phyloP scores from a whole-genome alignment of 2,329 filamentous ascomycete species.

The Colletotrichum chlorophyti region DNA sequence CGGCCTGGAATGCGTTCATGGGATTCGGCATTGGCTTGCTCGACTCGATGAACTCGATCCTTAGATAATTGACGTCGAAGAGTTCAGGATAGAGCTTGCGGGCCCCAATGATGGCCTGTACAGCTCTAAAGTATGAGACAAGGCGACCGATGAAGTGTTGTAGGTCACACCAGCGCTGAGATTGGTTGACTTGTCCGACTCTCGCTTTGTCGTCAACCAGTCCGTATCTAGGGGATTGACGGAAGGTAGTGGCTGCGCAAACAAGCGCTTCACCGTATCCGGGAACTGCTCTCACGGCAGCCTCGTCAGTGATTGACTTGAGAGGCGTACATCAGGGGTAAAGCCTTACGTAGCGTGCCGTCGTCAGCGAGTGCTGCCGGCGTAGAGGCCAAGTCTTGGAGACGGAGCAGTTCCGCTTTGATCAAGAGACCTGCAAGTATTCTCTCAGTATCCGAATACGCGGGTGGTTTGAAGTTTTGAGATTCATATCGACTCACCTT shows the following conservation, averaged over 20 bases:
- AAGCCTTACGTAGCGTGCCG: background rate
- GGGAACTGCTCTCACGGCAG: too few species aligned
- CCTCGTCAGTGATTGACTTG: too few species aligned
- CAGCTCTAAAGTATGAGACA: slow-evolving; percentile 31
- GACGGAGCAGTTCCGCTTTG: background rate
- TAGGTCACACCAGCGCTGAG: slow-evolving; percentile 37
- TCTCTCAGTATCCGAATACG: background rate
- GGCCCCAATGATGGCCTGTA: slow-evolving; percentile 31
- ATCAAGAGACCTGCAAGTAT: background rate
- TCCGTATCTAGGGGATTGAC: background rate
- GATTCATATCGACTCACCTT: background rate
- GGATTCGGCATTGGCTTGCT: slow-evolving; percentile 31
- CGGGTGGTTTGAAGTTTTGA: too few species aligned
- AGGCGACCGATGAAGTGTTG: slow-evolving; percentile 38
- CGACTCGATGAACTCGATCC: slow-evolving; percentile 36
- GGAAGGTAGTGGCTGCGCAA: background rate
- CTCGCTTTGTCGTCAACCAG: background rate
- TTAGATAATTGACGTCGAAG: slow-evolving; percentile 35
- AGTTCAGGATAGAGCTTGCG: slow-evolving; percentile 37
- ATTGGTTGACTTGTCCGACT: slow-evolving; percentile 22
- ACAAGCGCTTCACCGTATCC: background rate
- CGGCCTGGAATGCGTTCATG: background rate
- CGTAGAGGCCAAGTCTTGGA: background rate
- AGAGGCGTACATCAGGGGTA: background rate
- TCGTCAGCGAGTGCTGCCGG: background rate